A percentile compares a stretch with the other conserved stretches of the same genome.
These are phyloP conservation scores for Alternaria atra DNA, from an alignment of 2,329 filamentous ascomycete species.

Conservation along the genomic window DNA sequence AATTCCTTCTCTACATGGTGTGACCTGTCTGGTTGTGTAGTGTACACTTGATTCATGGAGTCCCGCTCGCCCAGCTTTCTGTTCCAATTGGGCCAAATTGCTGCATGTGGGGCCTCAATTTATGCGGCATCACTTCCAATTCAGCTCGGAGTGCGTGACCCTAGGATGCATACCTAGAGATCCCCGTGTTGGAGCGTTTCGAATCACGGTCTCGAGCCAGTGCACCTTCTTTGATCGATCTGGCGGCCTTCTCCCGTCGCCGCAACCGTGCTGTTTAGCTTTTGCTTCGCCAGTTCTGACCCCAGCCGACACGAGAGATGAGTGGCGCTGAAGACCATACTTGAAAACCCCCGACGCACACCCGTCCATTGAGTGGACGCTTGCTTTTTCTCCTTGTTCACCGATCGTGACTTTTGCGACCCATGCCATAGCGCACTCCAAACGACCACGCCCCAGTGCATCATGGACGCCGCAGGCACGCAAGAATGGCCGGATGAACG, in stretches of 20 bases:
- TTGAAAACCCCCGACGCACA: conserved; percentile 9
- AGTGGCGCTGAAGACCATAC: conserved; percentile 2
- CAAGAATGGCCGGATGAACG: conserved; percentile 38
- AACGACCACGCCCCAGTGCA: conserved; percentile 1
- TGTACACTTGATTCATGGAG: conserved; percentile 6
- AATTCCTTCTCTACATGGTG: conserved; percentile 5
- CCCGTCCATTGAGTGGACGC: conserved; percentile 1
- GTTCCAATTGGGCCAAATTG: conserved; percentile 11
- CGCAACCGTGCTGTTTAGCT: conserved; percentile 8
- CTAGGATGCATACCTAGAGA: conserved; percentile 1
- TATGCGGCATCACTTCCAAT: conserved; percentile 15
- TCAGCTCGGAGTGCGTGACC: conserved; percentile 8
- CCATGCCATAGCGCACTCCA: conserved; percentile 1
- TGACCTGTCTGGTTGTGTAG: conserved; percentile 1
- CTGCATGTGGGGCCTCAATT: conserved; percentile 22
- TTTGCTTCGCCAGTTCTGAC: conserved; percentile 5
- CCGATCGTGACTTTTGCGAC: neutral
- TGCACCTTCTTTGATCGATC: conserved; percentile 16
- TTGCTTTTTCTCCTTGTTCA: conserved; percentile 5
- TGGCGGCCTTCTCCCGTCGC: conserved; percentile 1
- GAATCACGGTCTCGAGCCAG: conserved; percentile 5
- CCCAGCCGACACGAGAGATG: conserved; percentile 7
- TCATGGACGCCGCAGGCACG: conserved; percentile 19
- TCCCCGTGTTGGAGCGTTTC: conserved; percentile 13
- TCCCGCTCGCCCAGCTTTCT: neutral